Evolutionary conservation across 768 basidiomycete species (phyloP).

Genomic region (Termitomyces sp.): DNA sequence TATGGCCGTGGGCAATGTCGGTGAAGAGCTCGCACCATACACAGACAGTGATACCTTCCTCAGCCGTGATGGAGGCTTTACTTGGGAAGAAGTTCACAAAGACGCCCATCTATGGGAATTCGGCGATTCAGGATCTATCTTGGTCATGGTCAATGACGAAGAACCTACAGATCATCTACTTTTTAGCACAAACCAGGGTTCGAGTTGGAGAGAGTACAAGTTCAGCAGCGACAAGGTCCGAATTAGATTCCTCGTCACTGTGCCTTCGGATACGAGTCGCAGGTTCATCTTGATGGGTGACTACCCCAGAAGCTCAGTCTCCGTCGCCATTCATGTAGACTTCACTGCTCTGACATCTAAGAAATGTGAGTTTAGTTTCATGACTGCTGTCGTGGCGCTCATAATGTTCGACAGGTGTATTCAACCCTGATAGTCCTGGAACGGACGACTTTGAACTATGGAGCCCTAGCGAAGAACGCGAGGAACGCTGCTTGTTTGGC

Average conservation of each 20-base stretch:
- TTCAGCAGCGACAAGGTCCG: slow-evolving; percentile 73
- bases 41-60: slow-evolving; percentile 92
- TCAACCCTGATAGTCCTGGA: slow-evolving; percentile 64
- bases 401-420: slow-evolving; percentile 43
- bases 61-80: slow-evolving; percentile 93
- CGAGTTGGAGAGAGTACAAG: slow-evolving; percentile 80
- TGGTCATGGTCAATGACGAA: slow-evolving; percentile 95
- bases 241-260: slow-evolving; percentile 76
- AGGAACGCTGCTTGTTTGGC: slow-evolving; percentile 88
- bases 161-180: slow-evolving; percentile 84
- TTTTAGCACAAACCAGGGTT: slow-evolving; percentile 87
- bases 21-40: slow-evolving; percentile 75
- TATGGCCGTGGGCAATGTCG: slow-evolving; percentile 98
- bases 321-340: slow-evolving; percentile 82
- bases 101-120: slow-evolving; percentile 98
- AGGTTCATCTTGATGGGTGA: slow-evolving; percentile 83
- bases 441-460: slow-evolving; percentile 96
- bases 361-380: slow-evolving; percentile 52
- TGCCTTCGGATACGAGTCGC: slow-evolving; percentile 85
- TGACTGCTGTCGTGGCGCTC: background rate
- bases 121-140: slow-evolving; percentile 92
- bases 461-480: slow-evolving; percentile 90
- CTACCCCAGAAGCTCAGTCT: slow-evolving; percentile 37
- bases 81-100: slow-evolving; percentile 98
- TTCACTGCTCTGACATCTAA: slow-evolving; percentile 71